These are phyloP conservation scores for Tetrahymena malaccensis DNA, from an alignment of 73 alveolate genomes.

Conservation along the genomic window DNA sequence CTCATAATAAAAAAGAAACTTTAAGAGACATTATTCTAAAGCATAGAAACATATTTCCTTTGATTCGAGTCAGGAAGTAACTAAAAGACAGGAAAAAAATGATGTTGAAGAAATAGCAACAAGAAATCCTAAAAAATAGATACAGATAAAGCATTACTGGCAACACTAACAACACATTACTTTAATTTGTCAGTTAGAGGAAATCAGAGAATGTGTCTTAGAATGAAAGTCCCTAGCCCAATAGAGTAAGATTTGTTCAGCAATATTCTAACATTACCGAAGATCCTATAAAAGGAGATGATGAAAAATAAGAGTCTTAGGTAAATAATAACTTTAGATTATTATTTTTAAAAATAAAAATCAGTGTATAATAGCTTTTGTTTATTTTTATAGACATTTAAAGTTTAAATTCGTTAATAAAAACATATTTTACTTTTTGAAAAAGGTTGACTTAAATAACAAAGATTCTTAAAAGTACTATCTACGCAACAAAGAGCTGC, in stretches of 20 bases:
- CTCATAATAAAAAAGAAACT: not conserved
- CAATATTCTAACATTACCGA: not conserved
- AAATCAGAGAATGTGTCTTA: not conserved
- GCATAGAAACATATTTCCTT: not conserved
- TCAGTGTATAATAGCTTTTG: not conserved
- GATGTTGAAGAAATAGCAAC: not conserved
- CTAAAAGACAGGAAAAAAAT: not conserved
- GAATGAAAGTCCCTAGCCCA: not conserved
- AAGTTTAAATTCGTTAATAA: not conserved
- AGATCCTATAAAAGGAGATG: not conserved
- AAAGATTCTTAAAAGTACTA: not conserved
- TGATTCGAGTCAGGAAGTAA: not conserved
- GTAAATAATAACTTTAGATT: not conserved
- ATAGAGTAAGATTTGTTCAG: not conserved
- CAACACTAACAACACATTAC: not conserved
- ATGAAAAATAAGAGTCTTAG: not conserved
- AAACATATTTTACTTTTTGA: not conserved
- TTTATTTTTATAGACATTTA: not conserved
- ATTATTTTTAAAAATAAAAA: not conserved
- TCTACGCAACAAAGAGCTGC: not conserved
- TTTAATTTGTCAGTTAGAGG: not conserved
- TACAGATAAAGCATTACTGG: not conserved
- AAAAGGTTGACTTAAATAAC: not conserved
- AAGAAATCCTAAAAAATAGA: not conserved
- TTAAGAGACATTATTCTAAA: not conserved